Conservation (phyloP, 2,329 filamentous ascomycete genomes). For the Lasiodiplodia citricola region DNA sequence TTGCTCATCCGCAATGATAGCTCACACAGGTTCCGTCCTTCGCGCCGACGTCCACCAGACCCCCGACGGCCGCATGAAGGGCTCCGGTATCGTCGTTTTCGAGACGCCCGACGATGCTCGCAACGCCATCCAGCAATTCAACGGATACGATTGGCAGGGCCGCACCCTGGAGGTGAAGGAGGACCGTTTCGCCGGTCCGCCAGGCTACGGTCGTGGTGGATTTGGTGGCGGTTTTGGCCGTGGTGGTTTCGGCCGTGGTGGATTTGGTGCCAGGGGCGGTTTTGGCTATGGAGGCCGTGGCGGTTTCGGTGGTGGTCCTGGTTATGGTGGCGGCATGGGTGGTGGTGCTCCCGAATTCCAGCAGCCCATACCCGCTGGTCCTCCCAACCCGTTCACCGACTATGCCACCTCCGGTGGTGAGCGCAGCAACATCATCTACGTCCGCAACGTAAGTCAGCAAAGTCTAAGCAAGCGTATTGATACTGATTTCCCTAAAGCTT, state of each 20-base stretch:
- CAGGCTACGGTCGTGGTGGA: slow-evolving; percentile 47
- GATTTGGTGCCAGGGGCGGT: slow-evolving; percentile 57
- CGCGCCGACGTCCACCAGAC: slow-evolving; percentile 94
- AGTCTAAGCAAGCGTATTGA: slow-evolving; percentile 31
- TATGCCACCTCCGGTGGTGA: slow-evolving; percentile 87
- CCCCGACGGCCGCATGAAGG: slow-evolving; percentile 91
- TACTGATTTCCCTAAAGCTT: slow-evolving; percentile 62
- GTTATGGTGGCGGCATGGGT: slow-evolving; percentile 51
- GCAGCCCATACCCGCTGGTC: slow-evolving; percentile 55
- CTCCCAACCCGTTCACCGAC: slow-evolving; percentile 92
- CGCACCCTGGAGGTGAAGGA: slow-evolving; percentile 92
- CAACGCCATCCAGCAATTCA: slow-evolving; percentile 96
- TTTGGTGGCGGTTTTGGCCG: slow-evolving; percentile 60
- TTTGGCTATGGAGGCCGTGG: slow-evolving; percentile 61
- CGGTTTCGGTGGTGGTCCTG: slow-evolving; percentile 54
- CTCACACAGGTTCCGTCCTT: slow-evolving; percentile 64
- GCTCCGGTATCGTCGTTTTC: slow-evolving; percentile 95
- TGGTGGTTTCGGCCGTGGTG: slow-evolving; percentile 58
- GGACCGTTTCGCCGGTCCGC: slow-evolving; percentile 81
- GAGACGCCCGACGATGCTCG: slow-evolving; percentile 93
- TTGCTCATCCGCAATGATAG: slow-evolving; percentile 4
- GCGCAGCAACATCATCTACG: slow-evolving; percentile 83
- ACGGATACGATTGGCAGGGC: slow-evolving; percentile 98
- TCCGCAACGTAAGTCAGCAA: slow-evolving; percentile 83
- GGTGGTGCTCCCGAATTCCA: slow-evolving; percentile 39